Conservation (phyloP, 768 basidiomycete genomes). For the Lepiota brunneoincarnata region DNA sequence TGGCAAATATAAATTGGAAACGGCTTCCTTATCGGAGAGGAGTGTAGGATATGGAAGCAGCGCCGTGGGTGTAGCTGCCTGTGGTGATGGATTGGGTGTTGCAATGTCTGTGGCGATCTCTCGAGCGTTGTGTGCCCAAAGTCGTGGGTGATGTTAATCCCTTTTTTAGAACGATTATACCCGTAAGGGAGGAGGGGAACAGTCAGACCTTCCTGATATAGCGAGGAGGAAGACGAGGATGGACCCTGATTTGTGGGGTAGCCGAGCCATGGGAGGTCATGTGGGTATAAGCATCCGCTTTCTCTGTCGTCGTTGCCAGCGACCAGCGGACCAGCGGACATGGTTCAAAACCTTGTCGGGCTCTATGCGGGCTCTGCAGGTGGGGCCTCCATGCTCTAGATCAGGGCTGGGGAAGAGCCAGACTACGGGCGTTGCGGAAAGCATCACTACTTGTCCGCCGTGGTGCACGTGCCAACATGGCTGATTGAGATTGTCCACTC, state of each 20-base stretch:
- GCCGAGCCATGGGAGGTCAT: conserved; percentile 1
- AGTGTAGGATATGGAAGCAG: neutral
- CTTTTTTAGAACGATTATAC: neutral
- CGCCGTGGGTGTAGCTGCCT: too few species aligned
- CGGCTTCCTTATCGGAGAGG: conserved; percentile 6
- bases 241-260: conserved; percentile 8
- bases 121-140: too few species aligned
- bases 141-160: neutral
- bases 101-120: too few species aligned
- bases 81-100: too few species aligned
- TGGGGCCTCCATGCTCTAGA: too few species aligned
- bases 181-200: neutral
- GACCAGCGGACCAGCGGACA: too few species aligned
- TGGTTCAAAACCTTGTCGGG: too few species aligned
- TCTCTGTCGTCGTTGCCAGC: too few species aligned
- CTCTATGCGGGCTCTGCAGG: too few species aligned
- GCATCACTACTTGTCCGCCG: conserved; percentile 1
- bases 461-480: conserved; percentile 10
- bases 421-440: neutral
- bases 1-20: neutral
- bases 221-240: neutral
- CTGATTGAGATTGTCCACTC: conserved; percentile 12
- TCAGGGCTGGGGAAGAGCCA: neutral
- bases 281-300: neutral
- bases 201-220: neutral